Base-by-base conservation (phyloP, 345 rosid species). In the Moringa oleifera region DNA sequence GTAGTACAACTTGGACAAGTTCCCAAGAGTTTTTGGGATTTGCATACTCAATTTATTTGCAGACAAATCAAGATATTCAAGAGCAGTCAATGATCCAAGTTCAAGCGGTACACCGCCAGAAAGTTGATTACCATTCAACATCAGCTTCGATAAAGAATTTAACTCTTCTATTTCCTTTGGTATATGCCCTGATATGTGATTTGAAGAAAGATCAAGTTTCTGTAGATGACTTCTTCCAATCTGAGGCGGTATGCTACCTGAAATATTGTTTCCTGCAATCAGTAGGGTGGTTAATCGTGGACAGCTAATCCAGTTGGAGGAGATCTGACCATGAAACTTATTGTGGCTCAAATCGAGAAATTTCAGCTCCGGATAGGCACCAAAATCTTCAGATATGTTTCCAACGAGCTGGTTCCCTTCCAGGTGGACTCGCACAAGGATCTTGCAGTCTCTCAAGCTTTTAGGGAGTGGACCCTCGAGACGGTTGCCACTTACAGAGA, bases 171-270 rank as follows among this genome's bases (percentile, higher is more conserved):
- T 47, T 58, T 61, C 22, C 24, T 46, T 67, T 0, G 73, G 77
- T 31, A 78, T 63, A 18, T 63, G 60, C 36, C 79, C 79, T 0
- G 49, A 20, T 53, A 78, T 46, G 31, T 12, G 22, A 66, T 78
- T 78, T 18, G 22, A 65, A 4, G 78, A 75, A 31, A 79, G 74
- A 52, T 70, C 63, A 17, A 76, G 76, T 20, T 13, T 28, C 0
- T 21, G 18, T 22, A 79, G 47, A n/a, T 70, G 73, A 23, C 53
- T 46, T 61, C 70, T 70, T 66, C 78, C 66, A 19, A 76, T 70
- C 65, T 73, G 78, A 37, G 68, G 64, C 22, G 83, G 83, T 20
- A 79, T 79, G 0, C 20, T 36, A 23, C 83, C 80, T 2, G 60
- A 55, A 53, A 79, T 59, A 45, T 28, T 67, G 76, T 79, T 79